Evolutionary conservation across 2,329 filamentous ascomycete genomes (phyloP), one percentile per base, ranked within the genome.

Genomic region (Dactylellina parvicollis): DNA sequence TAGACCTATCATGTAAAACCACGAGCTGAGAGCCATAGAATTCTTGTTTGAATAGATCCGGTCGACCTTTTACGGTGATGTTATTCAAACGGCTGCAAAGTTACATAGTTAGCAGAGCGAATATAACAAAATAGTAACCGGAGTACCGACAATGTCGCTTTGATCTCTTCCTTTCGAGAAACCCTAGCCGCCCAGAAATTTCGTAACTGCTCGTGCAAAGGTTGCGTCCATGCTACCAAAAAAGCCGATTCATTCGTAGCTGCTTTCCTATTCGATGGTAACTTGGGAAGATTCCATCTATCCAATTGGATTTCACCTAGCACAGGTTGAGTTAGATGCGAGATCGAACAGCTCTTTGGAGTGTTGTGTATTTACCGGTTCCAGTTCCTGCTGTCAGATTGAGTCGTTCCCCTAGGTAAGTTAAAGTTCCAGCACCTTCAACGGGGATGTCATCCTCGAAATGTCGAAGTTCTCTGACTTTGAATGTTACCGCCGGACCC

Each of bases 161-260:
- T 66, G 4, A 66, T 49, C 22, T 73, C 69, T 32, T 73, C 69
- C 28, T 61, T 73, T 1, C 69, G 50, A 0, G 69, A 66, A 10
- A 47, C 18, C 26, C 69, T 65, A n/a, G 60, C 55, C 16, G 69
- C 69, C 69, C 69, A 73, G 44, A 73, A 73, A 14, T 61, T 61
- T 24, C 69, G 46, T 24, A 73, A 38, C 18, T 73, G 69, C 47
- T 73, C 69, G 16, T 73, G 69, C 16, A 73, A 30, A n/a, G 69
- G 69, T 18, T 73, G 69, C 20, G 46, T 73, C 69, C 69, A 73
- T 3, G 54, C 69, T 7, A 73, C 69, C 2, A 73, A 30, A 30
- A 65, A 73, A 4, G 69, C 69, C 4, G 69, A 65, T 42, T 73
- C 57, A 38, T 61, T 64, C 3, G 69, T 73, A n/a, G 61, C 60